Evolutionary conservation across 345 rosid genomes (phyloP).

Genomic region (Draba incana): DNA sequence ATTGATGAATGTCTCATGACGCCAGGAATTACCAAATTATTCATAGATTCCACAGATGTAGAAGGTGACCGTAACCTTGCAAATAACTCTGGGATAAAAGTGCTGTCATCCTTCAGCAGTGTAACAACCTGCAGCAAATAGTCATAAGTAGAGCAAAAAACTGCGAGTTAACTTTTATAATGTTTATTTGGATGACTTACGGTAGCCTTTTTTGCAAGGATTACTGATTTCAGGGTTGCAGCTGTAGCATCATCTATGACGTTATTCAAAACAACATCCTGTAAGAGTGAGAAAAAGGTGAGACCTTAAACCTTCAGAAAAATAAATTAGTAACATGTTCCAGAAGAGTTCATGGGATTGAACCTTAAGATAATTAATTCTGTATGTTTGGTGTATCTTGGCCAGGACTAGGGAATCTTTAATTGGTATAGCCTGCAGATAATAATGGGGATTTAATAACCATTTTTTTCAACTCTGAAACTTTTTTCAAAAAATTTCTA

Average conservation of each 20-base stretch:
- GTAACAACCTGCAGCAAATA: constrained; percentile 68
- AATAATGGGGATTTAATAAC: constrained; percentile 25
- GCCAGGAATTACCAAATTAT: constrained; percentile 64
- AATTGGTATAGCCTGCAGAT: constrained; percentile 75
- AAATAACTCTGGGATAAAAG: constrained; percentile 86
- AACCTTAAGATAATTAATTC: constrained; percentile 92
- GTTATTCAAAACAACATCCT: constrained; percentile 91
- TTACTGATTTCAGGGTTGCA: constrained; percentile 68
- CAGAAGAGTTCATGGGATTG: constrained; percentile 30
- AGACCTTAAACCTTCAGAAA: constrained; percentile 5
- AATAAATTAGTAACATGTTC: constrained; percentile 17
- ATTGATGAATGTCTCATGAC: constrained; percentile 9
- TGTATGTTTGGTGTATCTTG: constrained; percentile 85
- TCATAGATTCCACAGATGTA: constrained; percentile 72
- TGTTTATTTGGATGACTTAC: constrained; percentile 53
- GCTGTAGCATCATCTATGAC: constrained; percentile 69
- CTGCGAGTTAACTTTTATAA: constrained; percentile 1
- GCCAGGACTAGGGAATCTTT: constrained; percentile 67
- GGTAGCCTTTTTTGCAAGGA: constrained; percentile 69
- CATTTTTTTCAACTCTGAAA: constrained; percentile 16
- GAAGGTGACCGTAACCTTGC: constrained; percentile 66
- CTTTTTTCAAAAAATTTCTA: background rate
- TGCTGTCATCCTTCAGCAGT: constrained; percentile 71
- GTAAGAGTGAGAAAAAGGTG: constrained; percentile 38
- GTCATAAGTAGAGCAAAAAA: constrained; percentile 25